phyloP scores from a whole-genome alignment of 2,329 filamentous ascomycete species.

The Pseudocercospora musae region DNA sequence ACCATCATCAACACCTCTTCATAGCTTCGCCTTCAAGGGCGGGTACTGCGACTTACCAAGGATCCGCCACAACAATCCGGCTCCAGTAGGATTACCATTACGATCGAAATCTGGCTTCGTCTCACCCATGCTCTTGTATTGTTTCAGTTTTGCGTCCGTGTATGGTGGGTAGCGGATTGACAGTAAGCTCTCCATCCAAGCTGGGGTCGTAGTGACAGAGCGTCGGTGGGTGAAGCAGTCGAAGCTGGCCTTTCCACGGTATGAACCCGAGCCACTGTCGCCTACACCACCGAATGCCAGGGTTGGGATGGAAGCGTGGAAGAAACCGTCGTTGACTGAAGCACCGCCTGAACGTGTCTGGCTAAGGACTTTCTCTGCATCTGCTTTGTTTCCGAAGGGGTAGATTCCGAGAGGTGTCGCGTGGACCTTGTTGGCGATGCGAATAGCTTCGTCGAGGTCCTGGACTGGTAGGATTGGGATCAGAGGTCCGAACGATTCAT shows the following conservation, averaged over 20 bases:
- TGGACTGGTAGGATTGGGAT: conserved; percentile 78
- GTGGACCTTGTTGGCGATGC: conserved; percentile 74
- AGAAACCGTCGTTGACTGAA: conserved; percentile 57
- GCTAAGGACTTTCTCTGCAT: conserved; percentile 62
- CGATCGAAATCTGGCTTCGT: conserved; percentile 60
- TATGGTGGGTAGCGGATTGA: conserved; percentile 65
- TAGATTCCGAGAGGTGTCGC: conserved; percentile 80
- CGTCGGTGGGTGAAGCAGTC: conserved; percentile 65
- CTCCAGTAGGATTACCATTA: conserved; percentile 42
- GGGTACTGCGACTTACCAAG: conserved; percentile 22
- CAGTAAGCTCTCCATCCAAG: conserved; percentile 66
- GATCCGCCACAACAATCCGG: conserved; percentile 31
- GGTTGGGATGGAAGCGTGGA: conserved; percentile 67
- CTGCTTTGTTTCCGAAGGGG: conserved; percentile 76
- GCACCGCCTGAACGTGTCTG: conserved; percentile 52
- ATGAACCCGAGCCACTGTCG: conserved; percentile 70
- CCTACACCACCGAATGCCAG: conserved; percentile 82
- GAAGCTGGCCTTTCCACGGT: conserved; percentile 73
- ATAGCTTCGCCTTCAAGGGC: conserved; percentile 1
- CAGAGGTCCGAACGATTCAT: conserved; percentile 92
- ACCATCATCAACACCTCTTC: conserved; percentile 5
- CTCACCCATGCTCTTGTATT: conserved; percentile 50
- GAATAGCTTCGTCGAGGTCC: conserved; percentile 80
- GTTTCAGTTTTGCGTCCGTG: conserved; percentile 50
- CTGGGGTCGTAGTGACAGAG: conserved; percentile 59